Percentiles rank a stretch among this genome's conserved stretches.
These are phyloP conservation scores for Ogataea saltuana DNA, from an alignment of 805 yeast genomes.

Conservation along the genomic window DNA sequence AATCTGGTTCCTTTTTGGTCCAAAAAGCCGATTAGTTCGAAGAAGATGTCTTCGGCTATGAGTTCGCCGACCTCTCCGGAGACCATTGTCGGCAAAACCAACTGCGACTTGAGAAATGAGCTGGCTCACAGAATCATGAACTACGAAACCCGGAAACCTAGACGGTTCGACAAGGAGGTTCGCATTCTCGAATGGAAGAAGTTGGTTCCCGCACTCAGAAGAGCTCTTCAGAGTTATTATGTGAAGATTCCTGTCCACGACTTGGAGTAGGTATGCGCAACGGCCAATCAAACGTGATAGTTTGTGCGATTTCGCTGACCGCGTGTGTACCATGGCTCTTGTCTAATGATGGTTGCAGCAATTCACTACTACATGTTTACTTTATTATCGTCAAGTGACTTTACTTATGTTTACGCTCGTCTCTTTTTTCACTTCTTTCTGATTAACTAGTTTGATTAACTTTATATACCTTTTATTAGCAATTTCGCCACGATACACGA, in stretches of 20 bases:
- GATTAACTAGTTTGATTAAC: too few species aligned
- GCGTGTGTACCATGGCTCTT: not conserved
- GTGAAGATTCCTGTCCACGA: slow-evolving; percentile 50
- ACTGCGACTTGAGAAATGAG: slow-evolving; percentile 46
- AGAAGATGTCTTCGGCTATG: slow-evolving; percentile 25
- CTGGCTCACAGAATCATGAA: slow-evolving; percentile 66
- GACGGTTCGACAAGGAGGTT: slow-evolving; percentile 70
- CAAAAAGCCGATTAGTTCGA: slow-evolving; percentile 55
- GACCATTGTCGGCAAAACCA: slow-evolving; percentile 20
- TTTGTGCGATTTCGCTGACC: not conserved
- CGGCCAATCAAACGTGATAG: not conserved
- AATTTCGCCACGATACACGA: too few species aligned
- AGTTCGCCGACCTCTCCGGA: slow-evolving; percentile 15
- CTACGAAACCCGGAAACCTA: slow-evolving; percentile 60
- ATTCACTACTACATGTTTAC: not conserved
- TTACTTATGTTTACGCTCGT: slow-evolving; percentile 6
- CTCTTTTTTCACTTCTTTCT: slow-evolving; percentile 3
- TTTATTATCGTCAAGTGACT: not conserved
- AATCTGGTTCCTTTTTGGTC: slow-evolving; percentile 70
- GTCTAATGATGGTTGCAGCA: too few species aligned
- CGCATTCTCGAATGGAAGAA: slow-evolving; percentile 62
- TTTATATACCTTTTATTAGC: not conserved
- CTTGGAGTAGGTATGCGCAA: slow-evolving; percentile 4
- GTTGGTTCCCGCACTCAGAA: slow-evolving; percentile 56
- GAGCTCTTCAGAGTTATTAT: slow-evolving; percentile 67